A percentile compares a stretch with the other conserved stretches of the same genome.
Evolutionary conservation across 2,329 filamentous ascomycete species (phyloP).

Genomic region (Fusarium sp.): DNA sequence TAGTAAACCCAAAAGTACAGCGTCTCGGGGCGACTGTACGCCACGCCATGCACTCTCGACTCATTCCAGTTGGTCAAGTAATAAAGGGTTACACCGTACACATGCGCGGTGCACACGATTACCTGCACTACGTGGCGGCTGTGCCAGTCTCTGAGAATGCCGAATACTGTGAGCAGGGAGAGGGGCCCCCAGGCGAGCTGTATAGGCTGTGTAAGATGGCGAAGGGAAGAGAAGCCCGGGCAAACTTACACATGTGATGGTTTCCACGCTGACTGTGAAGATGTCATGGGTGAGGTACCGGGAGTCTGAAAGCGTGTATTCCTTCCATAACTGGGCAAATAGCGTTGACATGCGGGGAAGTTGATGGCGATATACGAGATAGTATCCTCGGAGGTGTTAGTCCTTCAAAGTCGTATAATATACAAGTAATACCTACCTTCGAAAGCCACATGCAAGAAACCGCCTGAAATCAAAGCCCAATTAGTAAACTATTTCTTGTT

Average conservation of each 20-base stretch:
- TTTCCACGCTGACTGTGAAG: constrained; percentile 90
- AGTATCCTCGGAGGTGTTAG: constrained; percentile 70
- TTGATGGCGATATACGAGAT: constrained; percentile 74
- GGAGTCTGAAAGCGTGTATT: constrained; percentile 89
- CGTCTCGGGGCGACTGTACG: constrained; percentile 69
- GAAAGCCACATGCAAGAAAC: constrained; percentile 82
- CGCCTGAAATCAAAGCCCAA: constrained; percentile 59
- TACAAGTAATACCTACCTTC: constrained; percentile 66
- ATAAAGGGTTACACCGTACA: constrained; percentile 73
- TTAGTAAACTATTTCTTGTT: constrained; percentile 1
- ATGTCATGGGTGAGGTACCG: constrained; percentile 84
- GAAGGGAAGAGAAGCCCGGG: background rate
- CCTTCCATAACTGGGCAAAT: constrained; percentile 91
- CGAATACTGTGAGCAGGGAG: constrained; percentile 61
- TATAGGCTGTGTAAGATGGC: constrained; percentile 8
- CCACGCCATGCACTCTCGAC: constrained; percentile 57
- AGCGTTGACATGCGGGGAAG: constrained; percentile 77
- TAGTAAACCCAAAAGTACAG: constrained; percentile 75
- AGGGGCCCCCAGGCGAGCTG: constrained; percentile 70
- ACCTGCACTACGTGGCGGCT: constrained; percentile 65
- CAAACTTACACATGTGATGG: constrained; percentile 77
- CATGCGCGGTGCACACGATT: constrained; percentile 64
- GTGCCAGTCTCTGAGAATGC: constrained; percentile 59
- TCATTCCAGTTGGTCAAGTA: constrained; percentile 69
- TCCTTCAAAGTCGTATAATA: background rate